A percentile compares a stretch with the other conserved stretches of the same genome.
These are phyloP conservation scores for Cyberlindnera meyerae DNA, from an alignment of 805 yeast genomes.

Conservation along the genomic window DNA sequence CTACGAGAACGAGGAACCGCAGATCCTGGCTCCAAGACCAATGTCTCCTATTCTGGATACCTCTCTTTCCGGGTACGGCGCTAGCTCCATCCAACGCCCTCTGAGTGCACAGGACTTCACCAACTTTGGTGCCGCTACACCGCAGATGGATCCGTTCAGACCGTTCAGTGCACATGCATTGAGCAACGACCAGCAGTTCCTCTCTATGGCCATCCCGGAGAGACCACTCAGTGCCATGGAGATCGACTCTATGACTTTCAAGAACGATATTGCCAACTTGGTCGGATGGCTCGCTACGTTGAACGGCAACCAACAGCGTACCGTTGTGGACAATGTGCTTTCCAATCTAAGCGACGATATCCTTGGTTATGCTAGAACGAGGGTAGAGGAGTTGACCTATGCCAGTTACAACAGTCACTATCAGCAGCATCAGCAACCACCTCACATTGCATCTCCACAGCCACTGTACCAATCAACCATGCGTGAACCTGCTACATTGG, in stretches of 20 bases:
- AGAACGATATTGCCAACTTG: slow-evolving; percentile 45
- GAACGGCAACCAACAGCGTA: slow-evolving; percentile 45
- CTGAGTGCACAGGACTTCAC: slow-evolving; percentile 24
- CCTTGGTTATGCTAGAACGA: slow-evolving; percentile 42
- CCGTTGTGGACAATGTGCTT: slow-evolving; percentile 51
- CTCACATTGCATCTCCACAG: slow-evolving; percentile 18
- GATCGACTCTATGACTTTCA: slow-evolving; percentile 34
- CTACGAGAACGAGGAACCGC: slow-evolving; percentile 20
- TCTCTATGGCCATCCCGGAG: slow-evolving; percentile 17
- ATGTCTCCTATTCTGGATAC: slow-evolving; percentile 25
- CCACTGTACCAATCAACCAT: slow-evolving; percentile 22
- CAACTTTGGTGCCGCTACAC: slow-evolving; percentile 3
- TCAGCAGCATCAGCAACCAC: slow-evolving; percentile 13
- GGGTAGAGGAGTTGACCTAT: slow-evolving; percentile 31
- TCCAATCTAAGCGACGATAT: slow-evolving; percentile 47
- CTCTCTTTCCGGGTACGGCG: slow-evolving; percentile 14
- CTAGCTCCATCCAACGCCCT: slow-evolving; percentile 18
- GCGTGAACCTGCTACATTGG: slow-evolving; percentile 34
- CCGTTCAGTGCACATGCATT: slow-evolving; percentile 20
- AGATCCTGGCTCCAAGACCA: slow-evolving; percentile 12
- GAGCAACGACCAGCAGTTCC: slow-evolving; percentile 4
- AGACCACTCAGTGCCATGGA: slow-evolving; percentile 29
- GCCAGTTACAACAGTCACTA: slow-evolving; percentile 12
- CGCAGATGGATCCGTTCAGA: slow-evolving; percentile 14
- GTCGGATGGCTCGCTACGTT: slow-evolving; percentile 48